Evolutionary conservation across 306 rosid species (phyloP).

Genomic region (Canavalia gladiata): DNA sequence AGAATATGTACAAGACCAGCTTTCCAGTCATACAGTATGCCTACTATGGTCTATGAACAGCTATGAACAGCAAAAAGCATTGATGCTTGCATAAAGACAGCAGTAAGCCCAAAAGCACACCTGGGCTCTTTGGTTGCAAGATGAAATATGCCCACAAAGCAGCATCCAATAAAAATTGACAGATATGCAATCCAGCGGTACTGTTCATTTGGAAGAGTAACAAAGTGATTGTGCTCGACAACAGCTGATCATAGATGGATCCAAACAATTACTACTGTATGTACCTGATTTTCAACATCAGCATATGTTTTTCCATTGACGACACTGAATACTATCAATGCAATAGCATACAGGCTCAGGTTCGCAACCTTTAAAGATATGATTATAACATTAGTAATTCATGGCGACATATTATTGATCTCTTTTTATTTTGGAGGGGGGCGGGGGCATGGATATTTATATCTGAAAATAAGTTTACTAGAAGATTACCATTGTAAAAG

Average conservation of each 20-base stretch:
- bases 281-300: conserved; percentile 81
- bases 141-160: conserved; percentile 81
- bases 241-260: conserved; percentile 32
- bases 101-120: conserved; percentile 56
- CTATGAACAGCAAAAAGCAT: neutral
- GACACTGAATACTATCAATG: conserved; percentile 70
- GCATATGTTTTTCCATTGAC: conserved; percentile 56
- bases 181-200: conserved; percentile 94
- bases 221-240: conserved; percentile 40
- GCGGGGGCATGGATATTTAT: neutral
- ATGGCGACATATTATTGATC: conserved; percentile 10
- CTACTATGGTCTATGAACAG: neutral
- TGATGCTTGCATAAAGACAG: neutral
- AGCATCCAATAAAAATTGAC: conserved; percentile 89
- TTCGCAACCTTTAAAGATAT: conserved; percentile 78
- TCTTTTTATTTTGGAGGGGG: too few species aligned
- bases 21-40: neutral
- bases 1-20: neutral
- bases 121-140: conserved; percentile 90
- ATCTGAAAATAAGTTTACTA: conserved; percentile 32
- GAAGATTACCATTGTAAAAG: conserved; percentile 84
- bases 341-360: conserved; percentile 85
- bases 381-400: conserved; percentile 26
- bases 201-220: conserved; percentile 60
- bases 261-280: conserved; percentile 6